Evolutionary conservation across 2,329 filamentous ascomycete species (phyloP), one percentile per base, ranked within the genome.

Genomic region (Botrytis deweyae): DNA sequence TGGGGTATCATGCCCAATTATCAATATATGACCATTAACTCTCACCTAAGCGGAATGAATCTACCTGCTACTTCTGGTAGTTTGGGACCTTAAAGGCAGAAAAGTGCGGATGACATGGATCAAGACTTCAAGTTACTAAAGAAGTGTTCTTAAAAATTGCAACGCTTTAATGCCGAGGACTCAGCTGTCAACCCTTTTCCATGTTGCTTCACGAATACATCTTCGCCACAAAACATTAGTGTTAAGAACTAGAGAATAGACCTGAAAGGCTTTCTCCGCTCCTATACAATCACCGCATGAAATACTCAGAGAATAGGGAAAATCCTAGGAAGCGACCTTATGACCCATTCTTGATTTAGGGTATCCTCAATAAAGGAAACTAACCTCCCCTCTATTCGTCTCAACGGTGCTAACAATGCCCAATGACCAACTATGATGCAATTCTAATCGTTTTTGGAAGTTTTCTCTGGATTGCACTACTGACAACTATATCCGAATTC

Each of bases 361-460:
- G 25, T 59, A 66, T 44, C 12, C 22, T 58, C 20, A 29, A 44
- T 8, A n/a, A n/a, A 59, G 38, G 44, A 68, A 25, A 20, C 25
- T 29, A 49, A 38, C 36, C 25, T 68, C 6, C 18, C 46, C 7
- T 55, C 29, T 42, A 49, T 59, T 68, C n/a, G 18, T 58, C 29
- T 72, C 36, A 36, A 9, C 16, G 14, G n/a, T 33, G 12, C 20
- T 36, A 38, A 70, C 2, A 29, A 62, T 42, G 49, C 66, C 66
- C 49, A 68, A 58, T 68, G 66, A 68, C 38, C 66, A 68, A 42
- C 20, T 55, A 55, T 42, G 49, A 42, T 68, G 66, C 49, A 68
- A 38, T 58, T 42, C 36, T 25, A 38, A 58, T 68, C 49, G 18
- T 58, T 58, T 68, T 68, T 3, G 66, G 49, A 68, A 29, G n/a